Evolutionary conservation across 2,329 filamentous ascomycete species (phyloP), one percentile per base, ranked within the genome.

Genomic region (Cytospora leucostoma): DNA sequence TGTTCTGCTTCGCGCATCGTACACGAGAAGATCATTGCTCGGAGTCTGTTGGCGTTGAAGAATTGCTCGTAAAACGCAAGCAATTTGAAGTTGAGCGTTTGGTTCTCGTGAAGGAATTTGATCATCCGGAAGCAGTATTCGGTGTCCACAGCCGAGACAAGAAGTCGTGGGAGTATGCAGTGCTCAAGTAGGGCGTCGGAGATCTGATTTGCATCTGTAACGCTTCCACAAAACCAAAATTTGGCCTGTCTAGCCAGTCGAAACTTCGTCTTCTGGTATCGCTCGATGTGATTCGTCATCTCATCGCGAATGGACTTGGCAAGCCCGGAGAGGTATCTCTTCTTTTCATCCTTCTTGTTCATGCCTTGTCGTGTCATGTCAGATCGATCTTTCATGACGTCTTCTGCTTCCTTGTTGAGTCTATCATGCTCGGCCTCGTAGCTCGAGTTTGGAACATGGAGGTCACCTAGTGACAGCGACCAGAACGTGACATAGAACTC

Each of bases 401-500:
- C 82, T 38, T 86, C 81, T 55, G 89, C 84, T 71, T 89, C 87
- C 61, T 85, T 86, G 68, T 88, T 85, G 27, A 93, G 80, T 10
- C 87, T 83, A 21, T 86, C 84, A 40, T 88, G 87, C 72, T 96
- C 93, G 17, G 87, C 84, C 55, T 90, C 84, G 73, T 99, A 99
- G 65, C 89, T 90, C 38, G 87, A 83, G 66, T 86, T 86, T 1
- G 91, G 91, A 67, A 93, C 87, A 62, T 86, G 85, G 63, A 97
- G 80, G 73, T 99, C 94, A 53, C 90, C 88, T 3, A 96, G 83
- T 34, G 92, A 88, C 13, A 97, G 81, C 57, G 93, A 89, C 95
- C 95, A 99, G 76, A 99, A 99, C 0, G 90, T 91, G 51, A 91
- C 86, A 71, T 92, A 97, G 73, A 97, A 94, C 35, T 91, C 87